phyloP scores from a whole-genome alignment of 2,329 filamentous ascomycete species.

The Daldinia eschscholtzii region DNA sequence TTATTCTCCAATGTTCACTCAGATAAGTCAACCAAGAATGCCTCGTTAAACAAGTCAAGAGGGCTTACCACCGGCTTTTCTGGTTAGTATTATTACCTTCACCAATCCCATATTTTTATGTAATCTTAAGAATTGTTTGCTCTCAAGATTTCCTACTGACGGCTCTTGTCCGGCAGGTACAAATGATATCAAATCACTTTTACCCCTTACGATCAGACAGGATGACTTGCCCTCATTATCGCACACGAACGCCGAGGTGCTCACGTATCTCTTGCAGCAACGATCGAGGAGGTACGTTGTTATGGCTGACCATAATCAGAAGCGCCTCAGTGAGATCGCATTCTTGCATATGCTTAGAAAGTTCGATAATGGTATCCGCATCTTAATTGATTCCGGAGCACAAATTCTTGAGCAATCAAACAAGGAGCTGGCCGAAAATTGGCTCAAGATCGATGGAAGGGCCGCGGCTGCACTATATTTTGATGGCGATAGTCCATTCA shows the following conservation, averaged over 20 bases:
- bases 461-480: constrained; percentile 68
- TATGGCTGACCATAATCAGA: constrained; percentile 50
- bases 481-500: constrained; percentile 60
- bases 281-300: constrained; percentile 64
- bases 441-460: constrained; percentile 61
- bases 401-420: constrained; percentile 74
- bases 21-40: constrained; percentile 13
- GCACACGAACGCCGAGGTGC: constrained; percentile 74
- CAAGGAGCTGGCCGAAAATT: constrained; percentile 60
- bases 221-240: constrained; percentile 67
- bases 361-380: constrained; percentile 54
- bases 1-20: constrained; percentile 53
- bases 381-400: constrained; percentile 75
- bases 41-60: constrained; percentile 29
- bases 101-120: not conserved
- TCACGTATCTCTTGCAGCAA: constrained; percentile 67
- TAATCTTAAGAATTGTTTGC: too few species aligned
- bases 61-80: constrained; percentile 74
- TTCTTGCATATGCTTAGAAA: constrained; percentile 59
- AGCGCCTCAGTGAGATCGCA: constrained; percentile 58
- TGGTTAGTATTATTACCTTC: constrained; percentile 54
- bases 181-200: constrained; percentile 71
- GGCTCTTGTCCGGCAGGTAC: constrained; percentile 56
- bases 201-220: constrained; percentile 73
- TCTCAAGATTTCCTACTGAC: not conserved